These are phyloP conservation scores for Hortaea werneckii DNA, from an alignment of 2,329 filamentous ascomycete species.

Conservation along the genomic window DNA sequence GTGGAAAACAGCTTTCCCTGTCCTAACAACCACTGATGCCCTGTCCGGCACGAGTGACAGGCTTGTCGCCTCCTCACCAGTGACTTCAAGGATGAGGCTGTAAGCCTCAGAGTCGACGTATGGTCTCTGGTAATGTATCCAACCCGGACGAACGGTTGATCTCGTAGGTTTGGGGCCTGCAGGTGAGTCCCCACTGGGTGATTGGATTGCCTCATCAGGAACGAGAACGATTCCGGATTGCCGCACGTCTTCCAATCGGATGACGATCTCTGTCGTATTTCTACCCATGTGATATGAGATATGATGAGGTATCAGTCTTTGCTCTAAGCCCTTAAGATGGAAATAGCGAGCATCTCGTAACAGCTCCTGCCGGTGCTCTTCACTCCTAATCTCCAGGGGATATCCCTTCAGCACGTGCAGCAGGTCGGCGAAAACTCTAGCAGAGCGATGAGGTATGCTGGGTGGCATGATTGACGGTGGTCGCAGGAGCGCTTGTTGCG, in stretches of 20 bases:
- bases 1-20: conserved; percentile 57
- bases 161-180: conserved; percentile 6
- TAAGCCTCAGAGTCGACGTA: conserved; percentile 66
- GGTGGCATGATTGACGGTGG: conserved; percentile 81
- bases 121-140: conserved; percentile 72
- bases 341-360: conserved; percentile 85
- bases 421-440: conserved; percentile 75
- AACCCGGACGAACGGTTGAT: conserved; percentile 30
- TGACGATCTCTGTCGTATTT: conserved; percentile 60
- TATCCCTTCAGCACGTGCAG: conserved; percentile 77
- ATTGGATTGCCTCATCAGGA: conserved; percentile 32
- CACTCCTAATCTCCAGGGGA: conserved; percentile 63
- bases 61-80: conserved; percentile 46
- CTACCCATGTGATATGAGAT: conserved; percentile 66
- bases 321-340: conserved; percentile 83
- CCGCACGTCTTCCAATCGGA: conserved; percentile 77
- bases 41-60: conserved; percentile 11
- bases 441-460: conserved; percentile 66
- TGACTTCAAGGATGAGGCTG: conserved; percentile 73
- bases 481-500: conserved; percentile 66
- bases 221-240: conserved; percentile 69
- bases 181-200: conserved; percentile 7
- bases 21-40: conserved; percentile 6
- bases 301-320: conserved; percentile 67
- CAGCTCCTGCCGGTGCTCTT: conserved; percentile 65